These are phyloP conservation scores for Sarcocystis neurona DNA, from an alignment of 169 alveolate species.

Conservation along the genomic window DNA sequence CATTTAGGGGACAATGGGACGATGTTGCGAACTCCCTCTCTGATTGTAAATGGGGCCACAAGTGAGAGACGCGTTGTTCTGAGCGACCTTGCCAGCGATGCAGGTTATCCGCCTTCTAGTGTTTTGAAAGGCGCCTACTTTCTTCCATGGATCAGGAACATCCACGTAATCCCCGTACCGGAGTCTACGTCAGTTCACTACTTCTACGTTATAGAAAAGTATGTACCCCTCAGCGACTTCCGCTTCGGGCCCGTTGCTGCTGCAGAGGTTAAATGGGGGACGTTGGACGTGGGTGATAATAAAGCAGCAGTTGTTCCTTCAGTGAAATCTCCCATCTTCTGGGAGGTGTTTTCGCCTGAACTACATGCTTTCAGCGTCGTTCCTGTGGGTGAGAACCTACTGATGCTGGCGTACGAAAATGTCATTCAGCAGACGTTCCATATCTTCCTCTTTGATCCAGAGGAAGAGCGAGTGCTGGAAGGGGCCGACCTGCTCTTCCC, in stretches of 20 bases:
- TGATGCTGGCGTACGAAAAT: constrained; percentile 15
- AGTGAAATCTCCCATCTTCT: background rate
- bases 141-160: background rate
- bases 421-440: constrained; percentile 13
- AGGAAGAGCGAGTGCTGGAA: background rate
- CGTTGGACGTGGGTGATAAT: constrained; percentile 9
- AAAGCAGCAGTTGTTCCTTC: background rate
- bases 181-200: background rate
- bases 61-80: background rate
- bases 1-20: no score
- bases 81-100: background rate
- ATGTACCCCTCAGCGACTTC: background rate
- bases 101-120: background rate
- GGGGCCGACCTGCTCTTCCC: constrained; percentile 14
- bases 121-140: background rate
- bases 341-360: constrained; percentile 23
- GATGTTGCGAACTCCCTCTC: no score
- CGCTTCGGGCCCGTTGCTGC: constrained; percentile 31
- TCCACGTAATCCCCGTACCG: background rate
- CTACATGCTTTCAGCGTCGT: background rate
- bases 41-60: background rate
- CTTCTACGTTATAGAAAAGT: constrained; percentile 7
- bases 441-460: background rate
- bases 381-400: background rate
- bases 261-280: background rate